phyloP scores from a whole-genome alignment of 495 filamentous ascomycete genomes.

The Neurospora sp. region DNA sequence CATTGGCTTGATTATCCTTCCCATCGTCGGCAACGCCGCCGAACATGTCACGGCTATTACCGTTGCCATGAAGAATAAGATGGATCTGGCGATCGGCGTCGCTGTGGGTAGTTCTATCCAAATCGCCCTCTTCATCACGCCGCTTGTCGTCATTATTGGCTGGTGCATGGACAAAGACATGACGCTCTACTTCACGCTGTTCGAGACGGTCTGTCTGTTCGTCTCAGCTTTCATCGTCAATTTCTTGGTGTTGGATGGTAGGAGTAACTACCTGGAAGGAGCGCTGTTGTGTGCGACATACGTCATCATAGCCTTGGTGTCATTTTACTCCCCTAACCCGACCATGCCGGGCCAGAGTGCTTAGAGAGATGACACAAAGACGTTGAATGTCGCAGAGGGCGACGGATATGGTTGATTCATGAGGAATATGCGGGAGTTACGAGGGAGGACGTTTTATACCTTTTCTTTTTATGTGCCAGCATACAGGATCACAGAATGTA shows the following conservation, averaged over 20 bases:
- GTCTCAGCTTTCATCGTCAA: constrained; percentile 85
- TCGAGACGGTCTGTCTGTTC: constrained; percentile 81
- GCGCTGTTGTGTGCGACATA: constrained; percentile 74
- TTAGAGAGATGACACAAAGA: constrained; percentile 1
- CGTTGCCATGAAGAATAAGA: constrained; percentile 89
- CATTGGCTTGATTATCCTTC: constrained; percentile 79
- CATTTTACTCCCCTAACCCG: constrained; percentile 52
- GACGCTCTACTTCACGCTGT: constrained; percentile 84
- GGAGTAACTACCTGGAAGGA: constrained; percentile 84
- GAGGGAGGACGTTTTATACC: neutral
- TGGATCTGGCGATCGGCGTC: constrained; percentile 88
- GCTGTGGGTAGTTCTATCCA: constrained; percentile 85
- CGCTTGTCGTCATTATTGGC: constrained; percentile 78
- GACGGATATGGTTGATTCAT: neutral
- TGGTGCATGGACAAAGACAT: constrained; percentile 77
- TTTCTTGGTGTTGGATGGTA: constrained; percentile 77
- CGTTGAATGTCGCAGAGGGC: neutral
- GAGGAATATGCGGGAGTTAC: neutral
- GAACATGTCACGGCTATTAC: constrained; percentile 87
- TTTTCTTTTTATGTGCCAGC: neutral
- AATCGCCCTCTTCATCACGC: constrained; percentile 82
- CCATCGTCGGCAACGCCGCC: constrained; percentile 86
- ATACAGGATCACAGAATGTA: neutral
- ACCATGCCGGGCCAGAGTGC: constrained; percentile 33
- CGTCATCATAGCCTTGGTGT: constrained; percentile 62